phyloP scores from a whole-genome alignment of 2,329 filamentous ascomycete genomes.

The Gyromitra esculenta region DNA sequence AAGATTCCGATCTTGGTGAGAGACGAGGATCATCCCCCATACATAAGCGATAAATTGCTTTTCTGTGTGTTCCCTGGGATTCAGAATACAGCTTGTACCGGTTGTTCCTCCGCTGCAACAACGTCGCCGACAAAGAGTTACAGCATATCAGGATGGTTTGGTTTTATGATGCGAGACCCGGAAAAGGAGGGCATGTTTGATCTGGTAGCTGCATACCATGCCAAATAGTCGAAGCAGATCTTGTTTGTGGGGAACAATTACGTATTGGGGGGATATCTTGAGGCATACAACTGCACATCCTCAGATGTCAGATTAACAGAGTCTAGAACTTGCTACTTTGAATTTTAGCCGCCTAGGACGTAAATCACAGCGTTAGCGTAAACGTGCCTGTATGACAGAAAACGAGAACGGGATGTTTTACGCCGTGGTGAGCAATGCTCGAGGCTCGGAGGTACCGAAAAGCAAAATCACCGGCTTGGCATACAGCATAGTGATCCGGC shows the following conservation, averaged over 20 bases:
- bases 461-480: slow-evolving; percentile 2
- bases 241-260: background rate
- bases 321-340: background rate
- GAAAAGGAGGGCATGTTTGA: background rate
- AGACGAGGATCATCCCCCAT: slow-evolving; percentile 21
- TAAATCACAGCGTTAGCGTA: background rate
- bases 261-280: background rate
- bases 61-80: slow-evolving; percentile 18
- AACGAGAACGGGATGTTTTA: slow-evolving; percentile 19
- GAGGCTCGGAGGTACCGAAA: background rate
- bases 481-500: background rate
- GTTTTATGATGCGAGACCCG: slow-evolving; percentile 6
- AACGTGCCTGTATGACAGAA: slow-evolving; percentile 18
- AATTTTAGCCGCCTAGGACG: background rate
- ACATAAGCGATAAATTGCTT: slow-evolving; percentile 33
- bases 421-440: slow-evolving; percentile 13
- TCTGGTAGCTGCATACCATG: slow-evolving; percentile 1
- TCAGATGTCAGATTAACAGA: background rate
- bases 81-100: background rate
- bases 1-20: slow-evolving; percentile 31
- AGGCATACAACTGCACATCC: background rate
- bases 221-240: background rate
- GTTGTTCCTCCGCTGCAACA: background rate
- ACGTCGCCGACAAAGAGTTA: slow-evolving; percentile 12
- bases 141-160: background rate